phyloP scores from a whole-genome alignment of 2,329 filamentous ascomycete genomes.

The Arachnomyces sp. region DNA sequence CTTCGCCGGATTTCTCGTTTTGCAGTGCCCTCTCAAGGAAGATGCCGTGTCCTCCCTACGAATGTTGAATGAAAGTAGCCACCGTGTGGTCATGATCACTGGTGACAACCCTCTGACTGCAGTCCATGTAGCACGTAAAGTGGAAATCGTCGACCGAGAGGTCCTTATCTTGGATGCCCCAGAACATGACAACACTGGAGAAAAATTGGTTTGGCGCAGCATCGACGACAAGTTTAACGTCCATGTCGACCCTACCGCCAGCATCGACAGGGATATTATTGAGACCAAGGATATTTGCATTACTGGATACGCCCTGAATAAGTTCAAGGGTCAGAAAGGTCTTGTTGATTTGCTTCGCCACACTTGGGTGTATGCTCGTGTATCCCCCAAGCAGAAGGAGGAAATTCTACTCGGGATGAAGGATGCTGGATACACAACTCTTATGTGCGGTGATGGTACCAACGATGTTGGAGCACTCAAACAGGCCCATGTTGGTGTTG shows the following conservation, averaged over 20 bases:
- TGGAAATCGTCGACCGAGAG: constrained; percentile 95
- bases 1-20: constrained; percentile 91
- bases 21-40: constrained; percentile 93
- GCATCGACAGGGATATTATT: constrained; percentile 72
- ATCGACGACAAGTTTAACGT: constrained; percentile 85
- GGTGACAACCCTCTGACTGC: constrained; percentile 96
- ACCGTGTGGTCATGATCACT: constrained; percentile 98
- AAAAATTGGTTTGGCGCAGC: constrained; percentile 85
- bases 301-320: constrained; percentile 84
- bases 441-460: constrained; percentile 97
- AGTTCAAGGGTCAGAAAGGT: constrained; percentile 73
- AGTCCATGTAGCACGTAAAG: constrained; percentile 87
- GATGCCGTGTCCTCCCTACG: constrained; percentile 89
- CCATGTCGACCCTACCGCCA: constrained; percentile 72
- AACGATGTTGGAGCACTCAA: constrained; percentile 97
- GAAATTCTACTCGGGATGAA: constrained; percentile 95
- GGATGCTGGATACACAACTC: constrained; percentile 91
- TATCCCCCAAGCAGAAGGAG: constrained; percentile 98
- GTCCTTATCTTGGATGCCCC: constrained; percentile 91
- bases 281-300: constrained; percentile 85
- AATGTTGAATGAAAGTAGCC: constrained; percentile 98
- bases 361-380: constrained; percentile 95
- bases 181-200: constrained; percentile 73
- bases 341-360: constrained; percentile 73
- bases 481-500: constrained; percentile 94